Percentiles rank a stretch among this genome's conserved stretches.
phyloP scores from a whole-genome alignment of 2,329 filamentous ascomycete genomes.

The Cordyceps tenuipes region DNA sequence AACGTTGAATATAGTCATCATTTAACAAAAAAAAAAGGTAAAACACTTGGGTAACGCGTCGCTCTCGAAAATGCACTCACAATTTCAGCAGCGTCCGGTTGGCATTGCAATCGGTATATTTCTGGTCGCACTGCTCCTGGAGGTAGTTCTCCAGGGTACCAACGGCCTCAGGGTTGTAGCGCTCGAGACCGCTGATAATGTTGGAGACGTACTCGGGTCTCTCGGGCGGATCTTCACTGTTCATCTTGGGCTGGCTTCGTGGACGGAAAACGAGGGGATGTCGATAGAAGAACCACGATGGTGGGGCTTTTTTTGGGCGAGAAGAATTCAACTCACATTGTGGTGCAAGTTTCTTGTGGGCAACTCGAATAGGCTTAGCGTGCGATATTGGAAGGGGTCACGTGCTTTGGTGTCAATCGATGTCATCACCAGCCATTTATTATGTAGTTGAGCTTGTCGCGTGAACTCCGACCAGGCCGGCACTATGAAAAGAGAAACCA shows the following conservation, averaged over 20 bases:
- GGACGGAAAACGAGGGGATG: slow-evolving; percentile 15
- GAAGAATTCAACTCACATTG: slow-evolving; percentile 33
- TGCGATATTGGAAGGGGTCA: neutral
- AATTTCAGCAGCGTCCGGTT: slow-evolving; percentile 94
- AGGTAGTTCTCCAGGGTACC: slow-evolving; percentile 91
- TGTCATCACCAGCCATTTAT: slow-evolving; percentile 1
- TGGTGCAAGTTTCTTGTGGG: slow-evolving; percentile 33
- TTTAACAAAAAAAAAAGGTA: slow-evolving; percentile 21
- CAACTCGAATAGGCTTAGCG: slow-evolving; percentile 27
- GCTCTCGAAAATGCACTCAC: slow-evolving; percentile 50
- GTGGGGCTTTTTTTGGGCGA: slow-evolving; percentile 28
- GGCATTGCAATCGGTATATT: slow-evolving; percentile 91
- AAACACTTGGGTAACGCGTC: neutral
- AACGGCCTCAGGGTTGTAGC: slow-evolving; percentile 98
- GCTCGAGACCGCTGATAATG: slow-evolving; percentile 94
- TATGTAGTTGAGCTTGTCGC: neutral
- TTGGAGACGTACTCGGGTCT: slow-evolving; percentile 83
- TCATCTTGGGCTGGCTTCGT: slow-evolving; percentile 38
- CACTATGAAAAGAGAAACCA: neutral
- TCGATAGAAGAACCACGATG: slow-evolving; percentile 29
- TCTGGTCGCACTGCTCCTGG: slow-evolving; percentile 85
- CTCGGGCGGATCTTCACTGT: slow-evolving; percentile 80
- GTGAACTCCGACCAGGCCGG: neutral
- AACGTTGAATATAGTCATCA: slow-evolving; percentile 86
- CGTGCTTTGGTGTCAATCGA: slow-evolving; percentile 1